Conservation (phyloP, 257 asterid species). For the Oldenlandia corymbosa region DNA sequence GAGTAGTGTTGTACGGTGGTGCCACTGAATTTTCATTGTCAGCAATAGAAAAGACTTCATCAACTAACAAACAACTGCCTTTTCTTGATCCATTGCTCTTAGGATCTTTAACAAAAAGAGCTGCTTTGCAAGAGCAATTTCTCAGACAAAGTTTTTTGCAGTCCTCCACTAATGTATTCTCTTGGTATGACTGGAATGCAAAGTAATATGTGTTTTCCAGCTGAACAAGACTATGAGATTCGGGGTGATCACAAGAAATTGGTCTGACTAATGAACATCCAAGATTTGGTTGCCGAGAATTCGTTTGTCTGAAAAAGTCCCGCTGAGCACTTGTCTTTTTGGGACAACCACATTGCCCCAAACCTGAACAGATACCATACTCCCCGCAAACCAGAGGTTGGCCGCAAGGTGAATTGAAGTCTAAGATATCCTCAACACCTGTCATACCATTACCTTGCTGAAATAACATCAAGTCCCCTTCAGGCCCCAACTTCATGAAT, state of each 20-base stretch:
- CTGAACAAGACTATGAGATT: conserved; percentile 15
- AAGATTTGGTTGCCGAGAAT: conserved; percentile 7
- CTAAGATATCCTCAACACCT: conserved; percentile 1
- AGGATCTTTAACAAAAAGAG: neutral
- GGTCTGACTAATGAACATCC: conserved; percentile 15
- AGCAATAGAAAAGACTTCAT: conserved; percentile 15
- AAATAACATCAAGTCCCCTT: conserved; percentile 10
- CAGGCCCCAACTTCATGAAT: neutral
- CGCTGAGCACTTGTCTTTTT: neutral
- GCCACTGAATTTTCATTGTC: neutral
- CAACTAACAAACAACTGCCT: conserved; percentile 9
- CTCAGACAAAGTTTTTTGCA: conserved; percentile 20
- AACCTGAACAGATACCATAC: conserved; percentile 13
- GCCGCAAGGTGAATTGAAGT: neutral
- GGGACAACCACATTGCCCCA: conserved; percentile 12
- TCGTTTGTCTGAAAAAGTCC: conserved; percentile 9
- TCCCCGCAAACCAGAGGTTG: conserved; percentile 11
- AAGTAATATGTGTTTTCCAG: conserved; percentile 2
- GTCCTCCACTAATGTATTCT: neutral
- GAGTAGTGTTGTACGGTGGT: neutral
- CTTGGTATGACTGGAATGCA: neutral
- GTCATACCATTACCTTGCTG: neutral
- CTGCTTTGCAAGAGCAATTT: conserved; percentile 23
- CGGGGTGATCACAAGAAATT: conserved; percentile 13
- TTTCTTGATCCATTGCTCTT: neutral